Evolutionary conservation across 2,329 filamentous ascomycete species (phyloP).

Genomic region (Hymenoscyphus linearis): DNA sequence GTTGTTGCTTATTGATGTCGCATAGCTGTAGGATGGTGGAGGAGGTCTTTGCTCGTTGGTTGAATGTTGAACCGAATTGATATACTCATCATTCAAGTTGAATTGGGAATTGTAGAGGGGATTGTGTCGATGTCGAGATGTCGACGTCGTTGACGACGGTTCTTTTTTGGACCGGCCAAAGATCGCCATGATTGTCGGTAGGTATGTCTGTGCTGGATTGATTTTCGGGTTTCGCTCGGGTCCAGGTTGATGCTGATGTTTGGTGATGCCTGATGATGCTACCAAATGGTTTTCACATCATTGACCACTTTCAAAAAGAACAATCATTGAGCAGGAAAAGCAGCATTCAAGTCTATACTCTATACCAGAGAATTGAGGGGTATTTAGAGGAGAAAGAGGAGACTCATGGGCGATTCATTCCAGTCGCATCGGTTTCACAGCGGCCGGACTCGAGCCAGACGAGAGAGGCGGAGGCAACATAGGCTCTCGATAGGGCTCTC

Average conservation of each 20-base stretch:
- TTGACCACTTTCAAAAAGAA: background rate
- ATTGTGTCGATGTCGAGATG: slow-evolving; percentile 6
- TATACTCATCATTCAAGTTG: slow-evolving; percentile 7
- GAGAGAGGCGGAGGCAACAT: background rate
- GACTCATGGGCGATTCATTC: background rate
- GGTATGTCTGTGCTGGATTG: background rate
- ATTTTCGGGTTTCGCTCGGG: background rate
- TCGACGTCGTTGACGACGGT: slow-evolving; percentile 12
- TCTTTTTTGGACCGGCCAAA: slow-evolving; percentile 27
- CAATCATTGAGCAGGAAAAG: background rate
- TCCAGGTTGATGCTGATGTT: background rate
- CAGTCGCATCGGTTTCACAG: background rate
- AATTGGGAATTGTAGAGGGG: slow-evolving; percentile 8
- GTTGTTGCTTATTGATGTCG: slow-evolving; percentile 1
- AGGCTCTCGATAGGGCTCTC: background rate
- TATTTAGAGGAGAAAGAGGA: background rate
- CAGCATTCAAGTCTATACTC: background rate
- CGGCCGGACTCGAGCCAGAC: slow-evolving; percentile 3
- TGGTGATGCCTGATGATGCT: background rate
- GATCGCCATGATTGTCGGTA: slow-evolving; percentile 28
- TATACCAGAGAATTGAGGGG: background rate
- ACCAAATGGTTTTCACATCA: slow-evolving; percentile 2
- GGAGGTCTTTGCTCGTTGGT: slow-evolving; percentile 14
- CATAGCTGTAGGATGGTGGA: slow-evolving; percentile 9
- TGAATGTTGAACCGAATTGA: slow-evolving; percentile 11